Evolutionary conservation across 495 filamentous ascomycete genomes (phyloP).

Genomic region (Hypoxylon crocopeplum): DNA sequence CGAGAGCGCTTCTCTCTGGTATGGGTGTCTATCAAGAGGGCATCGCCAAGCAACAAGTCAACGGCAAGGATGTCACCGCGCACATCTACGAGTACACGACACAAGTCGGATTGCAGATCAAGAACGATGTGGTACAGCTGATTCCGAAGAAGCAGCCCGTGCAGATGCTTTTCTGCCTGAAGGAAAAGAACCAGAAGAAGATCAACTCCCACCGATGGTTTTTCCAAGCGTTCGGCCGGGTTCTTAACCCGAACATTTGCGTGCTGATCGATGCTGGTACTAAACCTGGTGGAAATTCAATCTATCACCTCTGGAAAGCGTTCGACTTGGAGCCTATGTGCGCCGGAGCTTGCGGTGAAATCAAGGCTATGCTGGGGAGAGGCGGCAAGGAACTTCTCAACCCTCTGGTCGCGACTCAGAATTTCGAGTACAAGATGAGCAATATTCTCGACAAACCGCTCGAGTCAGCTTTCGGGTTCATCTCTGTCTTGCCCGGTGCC

Average conservation of each 20-base stretch:
- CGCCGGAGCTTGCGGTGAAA: slow-evolving; percentile 96
- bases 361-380: slow-evolving; percentile 95
- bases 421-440: slow-evolving; percentile 99
- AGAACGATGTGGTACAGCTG: slow-evolving; percentile 84
- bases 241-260: slow-evolving; percentile 95
- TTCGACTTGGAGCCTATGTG: slow-evolving; percentile 98
- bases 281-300: slow-evolving; percentile 87
- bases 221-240: slow-evolving; percentile 94
- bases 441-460: slow-evolving; percentile 99
- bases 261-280: slow-evolving; percentile 97
- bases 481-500: slow-evolving; percentile 93
- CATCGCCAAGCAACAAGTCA: slow-evolving; percentile 98
- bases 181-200: slow-evolving; percentile 99
- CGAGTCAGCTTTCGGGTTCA: slow-evolving; percentile 97
- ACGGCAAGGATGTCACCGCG: slow-evolving; percentile 94
- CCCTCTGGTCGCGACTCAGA: slow-evolving; percentile 94
- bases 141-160: slow-evolving; percentile 81
- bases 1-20: slow-evolving; percentile 86
- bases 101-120: slow-evolving; percentile 84
- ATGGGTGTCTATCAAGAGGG: slow-evolving; percentile 98
- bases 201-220: slow-evolving; percentile 99
- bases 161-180: slow-evolving; percentile 97
- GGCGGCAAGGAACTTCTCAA: slow-evolving; percentile 90
- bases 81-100: slow-evolving; percentile 99
- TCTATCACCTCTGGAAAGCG: slow-evolving; percentile 98